Evolutionary conservation across 2,329 filamentous ascomycete species (phyloP).

Genomic region (Emericellopsis atlantica): DNA sequence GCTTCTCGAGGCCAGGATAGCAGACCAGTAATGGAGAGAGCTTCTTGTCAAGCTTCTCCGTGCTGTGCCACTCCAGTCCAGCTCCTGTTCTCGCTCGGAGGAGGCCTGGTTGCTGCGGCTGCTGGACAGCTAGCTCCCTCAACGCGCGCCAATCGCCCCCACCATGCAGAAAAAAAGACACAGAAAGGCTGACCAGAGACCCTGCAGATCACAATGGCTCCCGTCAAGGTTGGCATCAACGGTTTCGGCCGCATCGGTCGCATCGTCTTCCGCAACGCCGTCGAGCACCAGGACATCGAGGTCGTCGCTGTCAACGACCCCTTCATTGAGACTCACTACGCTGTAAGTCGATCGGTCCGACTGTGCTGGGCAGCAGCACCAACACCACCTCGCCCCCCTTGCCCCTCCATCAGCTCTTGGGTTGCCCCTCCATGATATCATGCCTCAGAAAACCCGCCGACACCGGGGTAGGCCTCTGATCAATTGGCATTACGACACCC

Average conservation of each 20-base stretch:
- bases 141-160: constrained; percentile 2
- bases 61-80: not conserved
- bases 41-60: not conserved
- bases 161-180: not conserved
- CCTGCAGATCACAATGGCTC: constrained; percentile 22
- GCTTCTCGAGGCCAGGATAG: not conserved
- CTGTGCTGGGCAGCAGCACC: not conserved
- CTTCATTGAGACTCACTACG: constrained; percentile 96
- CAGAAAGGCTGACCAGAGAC: constrained; percentile 1
- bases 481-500: not conserved
- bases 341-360: constrained; percentile 56
- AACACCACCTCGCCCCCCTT: constrained; percentile 1
- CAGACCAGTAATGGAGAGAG: not conserved
- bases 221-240: constrained; percentile 88
- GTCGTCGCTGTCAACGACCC: constrained; percentile 98
- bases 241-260: constrained; percentile 99
- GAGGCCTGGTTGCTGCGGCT: not conserved
- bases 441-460: not conserved
- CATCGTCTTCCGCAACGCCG: constrained; percentile 96
- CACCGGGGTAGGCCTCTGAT: not conserved
- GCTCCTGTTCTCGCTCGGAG: not conserved
- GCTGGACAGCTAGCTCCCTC: not conserved
- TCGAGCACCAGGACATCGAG: constrained; percentile 81
- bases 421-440: constrained; percentile 4
- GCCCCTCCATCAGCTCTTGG: constrained; percentile 6